Percentiles rank a stretch among this genome's conserved stretches.
Conservation (phyloP, 2,329 filamentous ascomycete genomes). For the Rutstroemia sp. region DNA sequence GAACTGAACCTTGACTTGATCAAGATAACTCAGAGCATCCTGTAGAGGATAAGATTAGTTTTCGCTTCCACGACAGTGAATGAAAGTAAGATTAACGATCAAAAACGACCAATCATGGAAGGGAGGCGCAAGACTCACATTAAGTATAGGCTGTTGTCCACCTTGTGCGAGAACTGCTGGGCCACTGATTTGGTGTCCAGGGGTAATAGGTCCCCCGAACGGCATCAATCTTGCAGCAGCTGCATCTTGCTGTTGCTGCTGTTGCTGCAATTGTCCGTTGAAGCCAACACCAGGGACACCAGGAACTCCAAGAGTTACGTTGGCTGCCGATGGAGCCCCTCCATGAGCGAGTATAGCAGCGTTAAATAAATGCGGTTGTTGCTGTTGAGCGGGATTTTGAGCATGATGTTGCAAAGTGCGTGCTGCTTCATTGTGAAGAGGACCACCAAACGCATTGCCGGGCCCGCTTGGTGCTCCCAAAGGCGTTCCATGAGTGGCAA, state of each 20-base stretch:
- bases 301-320: conserved; percentile 47
- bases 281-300: conserved; percentile 55
- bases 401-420: conserved; percentile 47
- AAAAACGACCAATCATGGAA: background rate
- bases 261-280: conserved; percentile 39
- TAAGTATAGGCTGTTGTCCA: conserved; percentile 74
- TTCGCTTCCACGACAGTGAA: background rate
- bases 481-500: conserved; percentile 61
- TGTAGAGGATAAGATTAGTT: conserved; percentile 27
- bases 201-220: conserved; percentile 40
- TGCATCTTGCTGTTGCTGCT: conserved; percentile 34
- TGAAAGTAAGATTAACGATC: background rate
- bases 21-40: conserved; percentile 88
- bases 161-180: conserved; percentile 56
- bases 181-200: conserved; percentile 27
- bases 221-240: conserved; percentile 55
- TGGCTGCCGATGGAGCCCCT: conserved; percentile 36
- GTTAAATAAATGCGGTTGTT: conserved; percentile 50
- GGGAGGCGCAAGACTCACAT: conserved; percentile 39
- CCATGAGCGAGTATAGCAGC: conserved; percentile 38
- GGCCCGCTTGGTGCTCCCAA: conserved; percentile 30
- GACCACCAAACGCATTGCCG: conserved; percentile 43
- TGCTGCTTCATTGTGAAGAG: conserved; percentile 44
- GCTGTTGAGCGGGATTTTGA: conserved; percentile 34
- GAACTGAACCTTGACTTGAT: conserved; percentile 98